Evolutionary conservation across 176 grass and related monocot species (phyloP).

Genomic region (Secale cereale): DNA sequence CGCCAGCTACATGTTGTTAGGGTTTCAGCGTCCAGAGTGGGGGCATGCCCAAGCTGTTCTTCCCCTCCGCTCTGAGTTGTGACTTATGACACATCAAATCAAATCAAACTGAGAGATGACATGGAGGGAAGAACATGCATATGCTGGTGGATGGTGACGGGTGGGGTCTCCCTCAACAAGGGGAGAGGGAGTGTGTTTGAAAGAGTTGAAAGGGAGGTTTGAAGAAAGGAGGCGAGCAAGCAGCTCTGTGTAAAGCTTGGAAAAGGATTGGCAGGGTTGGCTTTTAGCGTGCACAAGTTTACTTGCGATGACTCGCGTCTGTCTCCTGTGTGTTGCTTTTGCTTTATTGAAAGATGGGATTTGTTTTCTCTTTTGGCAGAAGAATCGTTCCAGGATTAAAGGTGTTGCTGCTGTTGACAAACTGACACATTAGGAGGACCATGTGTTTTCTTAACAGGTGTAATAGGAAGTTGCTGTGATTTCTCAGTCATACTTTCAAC

Average conservation of each 20-base stretch:
- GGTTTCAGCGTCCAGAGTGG: conserved; percentile 6
- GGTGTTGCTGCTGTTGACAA: conserved; percentile 28
- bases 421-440: conserved; percentile 29
- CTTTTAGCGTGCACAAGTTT: conserved; percentile 52
- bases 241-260: conserved; percentile 24
- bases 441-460: conserved; percentile 33
- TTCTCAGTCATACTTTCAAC: conserved; percentile 14
- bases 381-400: conserved; percentile 21
- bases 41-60: conserved; percentile 10
- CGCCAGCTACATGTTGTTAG: conserved; percentile 14
- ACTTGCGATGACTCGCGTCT: conserved; percentile 38
- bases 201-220: conserved; percentile 22
- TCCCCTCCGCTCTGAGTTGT: conserved; percentile 7
- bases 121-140: conserved; percentile 17
- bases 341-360: conserved; percentile 42
- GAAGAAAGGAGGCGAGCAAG: conserved; percentile 18
- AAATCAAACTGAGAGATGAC: not conserved
- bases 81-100: conserved; percentile 10
- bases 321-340: conserved; percentile 42
- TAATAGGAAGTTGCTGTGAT: conserved; percentile 35
- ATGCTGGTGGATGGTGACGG: not conserved
- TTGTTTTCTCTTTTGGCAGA: conserved; percentile 26
- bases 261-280: conserved; percentile 28
- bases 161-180: conserved; percentile 7
- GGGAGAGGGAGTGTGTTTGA: not conserved